These are phyloP conservation scores for Cyclotella choctawhatcheeana DNA, from an alignment of 108 stramenopile genomes.

Conservation along the genomic window DNA sequence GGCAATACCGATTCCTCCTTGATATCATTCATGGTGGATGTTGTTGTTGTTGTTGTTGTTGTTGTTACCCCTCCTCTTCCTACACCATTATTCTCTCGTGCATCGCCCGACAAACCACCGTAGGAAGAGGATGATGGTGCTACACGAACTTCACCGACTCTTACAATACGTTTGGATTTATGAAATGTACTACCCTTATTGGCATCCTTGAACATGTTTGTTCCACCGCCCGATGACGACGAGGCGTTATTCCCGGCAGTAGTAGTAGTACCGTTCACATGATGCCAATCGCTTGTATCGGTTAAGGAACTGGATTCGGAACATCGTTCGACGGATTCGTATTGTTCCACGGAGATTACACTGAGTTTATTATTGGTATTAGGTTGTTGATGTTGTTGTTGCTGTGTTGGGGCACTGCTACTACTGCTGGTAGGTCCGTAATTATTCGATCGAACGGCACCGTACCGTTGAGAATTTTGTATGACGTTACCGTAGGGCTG, in stretches of 20 bases:
- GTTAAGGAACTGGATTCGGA: slow-evolving; percentile 53
- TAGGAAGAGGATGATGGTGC: not conserved
- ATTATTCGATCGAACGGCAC: too few relatives aligned
- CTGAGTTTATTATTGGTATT: not conserved
- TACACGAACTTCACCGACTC: slow-evolving; percentile 20
- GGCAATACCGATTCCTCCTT: slow-evolving; percentile 1
- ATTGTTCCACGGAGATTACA: slow-evolving; percentile 9
- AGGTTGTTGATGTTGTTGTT: too few relatives aligned
- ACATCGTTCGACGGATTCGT: slow-evolving; percentile 40
- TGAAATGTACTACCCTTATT: slow-evolving; percentile 48
- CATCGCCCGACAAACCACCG: not conserved
- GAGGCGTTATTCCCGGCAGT: too few relatives aligned
- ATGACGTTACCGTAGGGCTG: not conserved
- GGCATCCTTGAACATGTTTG: slow-evolving; percentile 51
- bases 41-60: too few relatives aligned
- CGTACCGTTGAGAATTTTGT: too few relatives aligned
- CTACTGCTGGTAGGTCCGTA: too few relatives aligned
- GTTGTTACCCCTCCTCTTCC: too few relatives aligned
- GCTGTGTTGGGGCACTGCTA: too few relatives aligned
- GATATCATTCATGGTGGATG: too few relatives aligned
- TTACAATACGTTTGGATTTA: slow-evolving; percentile 46
- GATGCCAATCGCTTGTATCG: slow-evolving; percentile 32
- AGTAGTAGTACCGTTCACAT: too few relatives aligned
- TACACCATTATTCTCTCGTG: not conserved
- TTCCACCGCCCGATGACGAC: too few relatives aligned